phyloP scores from a whole-genome alignment of 2,329 filamentous ascomycete genomes.

The Penicillium sp. region DNA sequence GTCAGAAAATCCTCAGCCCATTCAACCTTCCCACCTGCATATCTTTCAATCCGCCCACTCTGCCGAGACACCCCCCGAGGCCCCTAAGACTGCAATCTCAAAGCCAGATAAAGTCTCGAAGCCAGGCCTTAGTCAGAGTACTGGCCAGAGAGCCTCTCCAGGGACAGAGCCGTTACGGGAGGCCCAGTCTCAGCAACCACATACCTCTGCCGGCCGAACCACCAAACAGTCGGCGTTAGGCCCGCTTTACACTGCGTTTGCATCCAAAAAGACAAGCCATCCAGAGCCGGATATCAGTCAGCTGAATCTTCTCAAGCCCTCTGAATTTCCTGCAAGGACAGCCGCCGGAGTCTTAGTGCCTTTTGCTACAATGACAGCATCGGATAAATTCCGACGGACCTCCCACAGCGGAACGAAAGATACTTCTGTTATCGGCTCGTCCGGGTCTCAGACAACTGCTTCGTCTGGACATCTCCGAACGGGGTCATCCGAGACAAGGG shows the following conservation, averaged over 20 bases:
- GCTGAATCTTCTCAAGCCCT: slow-evolving; percentile 40
- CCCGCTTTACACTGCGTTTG: not conserved
- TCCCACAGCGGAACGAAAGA: not conserved
- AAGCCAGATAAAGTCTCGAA: not conserved
- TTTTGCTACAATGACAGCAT: not conserved
- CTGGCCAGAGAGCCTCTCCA: not conserved
- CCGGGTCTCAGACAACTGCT: not conserved
- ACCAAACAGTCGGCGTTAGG: not conserved
- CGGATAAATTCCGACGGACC: not conserved
- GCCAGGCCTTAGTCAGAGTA: not conserved
- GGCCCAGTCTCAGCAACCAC: not conserved
- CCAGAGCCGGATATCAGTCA: slow-evolving; percentile 39
- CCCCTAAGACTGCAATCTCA: not conserved
- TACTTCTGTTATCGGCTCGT: not conserved
- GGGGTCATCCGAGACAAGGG: not conserved
- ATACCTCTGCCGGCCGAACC: not conserved
- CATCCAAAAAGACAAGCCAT: slow-evolving; percentile 27
- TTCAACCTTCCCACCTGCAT: not conserved
- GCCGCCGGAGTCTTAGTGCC: not conserved
- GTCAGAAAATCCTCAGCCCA: not conserved
- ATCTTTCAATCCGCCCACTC: not conserved
- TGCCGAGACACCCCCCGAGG: not conserved
- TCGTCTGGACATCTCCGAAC: not conserved
- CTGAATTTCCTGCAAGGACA: slow-evolving; percentile 31
- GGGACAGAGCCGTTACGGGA: not conserved